Percentiles rank a stretch among this genome's conserved stretches.
phyloP scores from a whole-genome alignment of 768 basidiomycete species.

The Hortiboletus campestris region DNA sequence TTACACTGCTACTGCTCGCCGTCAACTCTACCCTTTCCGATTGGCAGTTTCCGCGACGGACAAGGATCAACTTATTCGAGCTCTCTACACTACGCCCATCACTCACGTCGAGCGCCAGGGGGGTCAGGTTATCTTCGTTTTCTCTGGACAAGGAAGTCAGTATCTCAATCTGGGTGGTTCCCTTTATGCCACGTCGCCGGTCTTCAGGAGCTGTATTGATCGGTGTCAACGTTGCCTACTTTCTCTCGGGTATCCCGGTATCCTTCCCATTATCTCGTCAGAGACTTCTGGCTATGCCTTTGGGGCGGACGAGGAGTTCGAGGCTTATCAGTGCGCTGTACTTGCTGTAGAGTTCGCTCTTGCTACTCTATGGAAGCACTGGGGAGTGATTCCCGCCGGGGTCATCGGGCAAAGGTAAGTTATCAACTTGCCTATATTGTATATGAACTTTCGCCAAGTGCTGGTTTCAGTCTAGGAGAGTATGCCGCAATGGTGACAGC shows the following conservation, averaged over 20 bases:
- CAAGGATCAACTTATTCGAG: slow-evolving; percentile 45
- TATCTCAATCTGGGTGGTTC: slow-evolving; percentile 60
- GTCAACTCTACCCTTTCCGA: slow-evolving; percentile 54
- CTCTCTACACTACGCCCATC: slow-evolving; percentile 38
- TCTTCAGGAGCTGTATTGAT: slow-evolving; percentile 54
- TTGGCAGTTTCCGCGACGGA: slow-evolving; percentile 46
- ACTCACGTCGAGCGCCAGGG: slow-evolving; percentile 28
- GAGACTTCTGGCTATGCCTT: slow-evolving; percentile 23
- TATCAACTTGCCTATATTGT: background rate
- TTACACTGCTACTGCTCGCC: slow-evolving; percentile 67
- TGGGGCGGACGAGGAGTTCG: slow-evolving; percentile 36
- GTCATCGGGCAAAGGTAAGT: slow-evolving; percentile 73
- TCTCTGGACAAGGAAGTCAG: slow-evolving; percentile 73
- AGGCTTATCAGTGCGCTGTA: slow-evolving; percentile 51
- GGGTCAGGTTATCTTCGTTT: slow-evolving; percentile 57
- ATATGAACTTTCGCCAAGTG: background rate
- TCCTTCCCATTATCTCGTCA: slow-evolving; percentile 43
- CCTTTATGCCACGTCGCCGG: slow-evolving; percentile 48
- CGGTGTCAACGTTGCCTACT: slow-evolving; percentile 54
- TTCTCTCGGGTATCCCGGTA: slow-evolving; percentile 48
- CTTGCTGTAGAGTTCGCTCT: slow-evolving; percentile 65
- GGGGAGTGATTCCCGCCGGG: slow-evolving; percentile 60
- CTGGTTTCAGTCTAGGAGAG: slow-evolving; percentile 62
- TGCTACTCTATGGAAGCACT: slow-evolving; percentile 61
- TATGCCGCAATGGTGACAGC: slow-evolving; percentile 70